Base-by-base conservation (phyloP, 345 rosid species). In the Brassica incana region DNA sequence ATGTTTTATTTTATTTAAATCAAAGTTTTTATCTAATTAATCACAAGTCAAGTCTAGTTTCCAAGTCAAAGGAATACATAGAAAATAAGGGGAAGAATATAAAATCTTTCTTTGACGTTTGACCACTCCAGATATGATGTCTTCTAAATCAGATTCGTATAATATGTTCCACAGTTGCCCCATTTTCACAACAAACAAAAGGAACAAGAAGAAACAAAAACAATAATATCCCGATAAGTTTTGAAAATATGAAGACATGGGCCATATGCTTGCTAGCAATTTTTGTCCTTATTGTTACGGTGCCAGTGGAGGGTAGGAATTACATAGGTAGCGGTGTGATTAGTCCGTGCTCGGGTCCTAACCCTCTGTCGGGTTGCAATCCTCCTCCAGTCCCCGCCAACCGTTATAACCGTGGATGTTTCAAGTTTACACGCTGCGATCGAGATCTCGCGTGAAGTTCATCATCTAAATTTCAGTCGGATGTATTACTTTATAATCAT, bases 261-360 rank as follows among this genome's bases (percentile, higher is more conserved):
- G 35, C 6, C 6, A 38, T 72, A 60, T 72, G 67, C 14, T 72
- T 60, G 75, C 33, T 72, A 60, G 36, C 58, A 20, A 60, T 72
- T 8, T 72, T 35, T 25, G 23, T 25, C 0, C 8, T 3, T 16
- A 9, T 60, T 20, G 63, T 72, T 12, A 18, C 36, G 8, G 67
- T 59, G 43, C 36, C 67, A 59, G 38, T 60, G 38, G 67, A 72
- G 2, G 25, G 75, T 38, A 33, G 36, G 5, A 23, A 18, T 0
- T 71, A 0, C 36, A 23, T 60, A 59, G 35, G 38, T 5, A 2
- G 14, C 14, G 35, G 36, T 72, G 75, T 5, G 23, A 0, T 59
- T 14, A 4, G 36, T 20, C 32, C 20, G 0, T 72, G 56, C 58
- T 0, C 2, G 0, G 23, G 67, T 59, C 56, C 67, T 4, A 60